A percentile compares a stretch with the other conserved stretches of the same genome.
These are phyloP conservation scores for Warburgia ugandensis DNA, from an alignment of 164 flowering plant genomes.

Conservation along the genomic window DNA sequence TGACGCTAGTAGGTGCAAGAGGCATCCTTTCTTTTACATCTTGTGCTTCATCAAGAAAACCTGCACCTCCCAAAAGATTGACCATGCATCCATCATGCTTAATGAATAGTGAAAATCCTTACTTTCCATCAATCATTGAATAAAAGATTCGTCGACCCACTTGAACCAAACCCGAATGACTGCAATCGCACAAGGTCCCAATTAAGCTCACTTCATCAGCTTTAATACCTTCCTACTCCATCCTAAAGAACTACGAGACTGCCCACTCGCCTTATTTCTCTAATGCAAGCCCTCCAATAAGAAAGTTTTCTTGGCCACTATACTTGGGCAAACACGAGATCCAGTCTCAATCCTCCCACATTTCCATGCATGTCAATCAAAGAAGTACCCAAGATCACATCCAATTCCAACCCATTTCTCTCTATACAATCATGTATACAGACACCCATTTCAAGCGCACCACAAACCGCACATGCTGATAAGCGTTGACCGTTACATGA, in stretches of 20 bases:
- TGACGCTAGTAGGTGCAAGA: conserved; percentile 31
- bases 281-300: conserved; percentile 47
- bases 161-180: conserved; percentile 40
- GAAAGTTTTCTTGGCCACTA: conserved; percentile 46
- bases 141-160: conserved; percentile 30
- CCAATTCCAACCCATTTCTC: conserved; percentile 41
- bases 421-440: conserved; percentile 44
- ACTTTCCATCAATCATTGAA: conserved; percentile 27
- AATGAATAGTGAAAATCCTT: conserved; percentile 28
- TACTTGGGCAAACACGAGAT: conserved; percentile 28
- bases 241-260: conserved; percentile 28
- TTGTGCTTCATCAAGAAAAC: conserved; percentile 35
- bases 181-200: conserved; percentile 38
- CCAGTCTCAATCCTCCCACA: conserved; percentile 51
- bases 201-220: conserved; percentile 38
- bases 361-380: conserved; percentile 60
- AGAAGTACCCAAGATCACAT: conserved; percentile 55
- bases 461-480: conserved; percentile 37
- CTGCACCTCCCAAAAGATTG: conserved; percentile 39
- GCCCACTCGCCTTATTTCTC: conserved; percentile 42
- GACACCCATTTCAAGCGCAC: conserved; percentile 50
- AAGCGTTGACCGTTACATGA: conserved; percentile 59
- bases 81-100: conserved; percentile 54
- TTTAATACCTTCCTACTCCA: conserved; percentile 33
- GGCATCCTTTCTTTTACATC: conserved; percentile 32